A percentile compares a stretch with the other conserved stretches of the same genome.
Evolutionary conservation across 257 asterid genomes (phyloP).

Genomic region (Craterostigma plantagineum): DNA sequence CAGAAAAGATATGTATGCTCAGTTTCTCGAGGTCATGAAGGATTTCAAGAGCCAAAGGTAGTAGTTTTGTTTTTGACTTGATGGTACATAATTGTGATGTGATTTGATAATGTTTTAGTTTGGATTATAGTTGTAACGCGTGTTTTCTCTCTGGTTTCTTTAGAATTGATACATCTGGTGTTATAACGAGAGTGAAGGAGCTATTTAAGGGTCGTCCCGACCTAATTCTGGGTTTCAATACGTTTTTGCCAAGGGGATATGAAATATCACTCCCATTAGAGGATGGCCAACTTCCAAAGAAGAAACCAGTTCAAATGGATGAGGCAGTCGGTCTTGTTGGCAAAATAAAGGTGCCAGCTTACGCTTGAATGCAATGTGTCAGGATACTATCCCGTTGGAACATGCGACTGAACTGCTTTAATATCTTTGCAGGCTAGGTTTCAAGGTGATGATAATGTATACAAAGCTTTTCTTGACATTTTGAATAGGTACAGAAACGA

Average conservation of each 20-base stretch:
- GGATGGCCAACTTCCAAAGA: conserved; percentile 25
- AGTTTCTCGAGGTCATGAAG: conserved; percentile 62
- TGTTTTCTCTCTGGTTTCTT: conserved; percentile 8
- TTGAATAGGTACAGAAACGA: conserved; percentile 48
- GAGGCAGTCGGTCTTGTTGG: conserved; percentile 45
- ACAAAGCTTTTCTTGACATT: conserved; percentile 54
- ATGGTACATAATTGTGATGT: conserved; percentile 3
- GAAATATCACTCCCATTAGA: conserved; percentile 27
- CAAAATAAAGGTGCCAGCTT: conserved; percentile 38
- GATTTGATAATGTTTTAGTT: background rate
- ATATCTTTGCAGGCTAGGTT: conserved; percentile 39
- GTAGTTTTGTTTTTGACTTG: conserved; percentile 4
- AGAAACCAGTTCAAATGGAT: conserved; percentile 33
- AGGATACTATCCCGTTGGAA: background rate
- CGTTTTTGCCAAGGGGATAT: conserved; percentile 51
- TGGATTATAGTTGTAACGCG: background rate
- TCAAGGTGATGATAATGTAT: conserved; percentile 46
- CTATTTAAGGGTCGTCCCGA: conserved; percentile 36
- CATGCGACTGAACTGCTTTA: conserved; percentile 5
- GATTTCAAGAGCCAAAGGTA: conserved; percentile 67
- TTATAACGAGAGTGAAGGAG: conserved; percentile 41
- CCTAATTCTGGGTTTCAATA: conserved; percentile 58
- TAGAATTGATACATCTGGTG: conserved; percentile 34
- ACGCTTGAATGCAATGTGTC: background rate
- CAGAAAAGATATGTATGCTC: conserved; percentile 36